A percentile compares a stretch with the other conserved stretches of the same genome.
These are phyloP conservation scores for Arthrobotrys entomopaga DNA, from an alignment of 2,329 filamentous ascomycete species.

Conservation along the genomic window DNA sequence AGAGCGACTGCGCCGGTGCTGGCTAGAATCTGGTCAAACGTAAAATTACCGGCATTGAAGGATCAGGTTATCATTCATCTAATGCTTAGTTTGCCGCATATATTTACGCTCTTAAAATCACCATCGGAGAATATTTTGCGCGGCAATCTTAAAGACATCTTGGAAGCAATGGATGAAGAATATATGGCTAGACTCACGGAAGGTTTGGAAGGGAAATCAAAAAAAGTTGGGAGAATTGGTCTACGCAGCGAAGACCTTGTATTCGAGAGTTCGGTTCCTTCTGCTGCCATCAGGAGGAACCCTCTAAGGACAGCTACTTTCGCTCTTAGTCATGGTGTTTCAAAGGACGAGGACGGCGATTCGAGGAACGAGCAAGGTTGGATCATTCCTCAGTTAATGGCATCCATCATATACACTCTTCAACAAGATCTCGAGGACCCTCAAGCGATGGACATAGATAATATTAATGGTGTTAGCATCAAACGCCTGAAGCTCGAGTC, in stretches of 20 bases:
- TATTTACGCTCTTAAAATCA: constrained; percentile 66
- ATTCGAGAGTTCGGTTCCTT: constrained; percentile 67
- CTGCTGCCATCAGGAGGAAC: constrained; percentile 65
- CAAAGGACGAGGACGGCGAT: constrained; percentile 3
- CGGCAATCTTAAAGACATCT: constrained; percentile 70
- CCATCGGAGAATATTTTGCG: constrained; percentile 60
- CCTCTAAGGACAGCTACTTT: constrained; percentile 67
- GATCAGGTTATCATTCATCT: constrained; percentile 72
- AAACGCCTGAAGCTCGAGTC: constrained; percentile 57
- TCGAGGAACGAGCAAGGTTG: constrained; percentile 59
- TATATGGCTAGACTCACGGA: constrained; percentile 70
- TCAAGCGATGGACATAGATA: constrained; percentile 36
- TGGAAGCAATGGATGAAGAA: constrained; percentile 78
- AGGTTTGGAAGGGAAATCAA: too few species aligned
- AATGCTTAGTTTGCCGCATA: constrained; percentile 72
- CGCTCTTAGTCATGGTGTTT: constrained; percentile 70
- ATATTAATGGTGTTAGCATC: constrained; percentile 38
- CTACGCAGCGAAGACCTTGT: constrained; percentile 81
- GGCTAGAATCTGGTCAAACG: constrained; percentile 76
- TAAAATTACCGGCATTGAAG: constrained; percentile 69
- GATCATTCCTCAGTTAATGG: constrained; percentile 61
- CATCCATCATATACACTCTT: constrained; percentile 70
- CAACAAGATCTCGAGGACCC: constrained; percentile 65
- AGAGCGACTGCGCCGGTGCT: constrained; percentile 75
- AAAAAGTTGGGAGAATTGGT: constrained; percentile 71